Conservation (phyloP, 2,329 filamentous ascomycete genomes). For the Fusarium nematophilum region DNA sequence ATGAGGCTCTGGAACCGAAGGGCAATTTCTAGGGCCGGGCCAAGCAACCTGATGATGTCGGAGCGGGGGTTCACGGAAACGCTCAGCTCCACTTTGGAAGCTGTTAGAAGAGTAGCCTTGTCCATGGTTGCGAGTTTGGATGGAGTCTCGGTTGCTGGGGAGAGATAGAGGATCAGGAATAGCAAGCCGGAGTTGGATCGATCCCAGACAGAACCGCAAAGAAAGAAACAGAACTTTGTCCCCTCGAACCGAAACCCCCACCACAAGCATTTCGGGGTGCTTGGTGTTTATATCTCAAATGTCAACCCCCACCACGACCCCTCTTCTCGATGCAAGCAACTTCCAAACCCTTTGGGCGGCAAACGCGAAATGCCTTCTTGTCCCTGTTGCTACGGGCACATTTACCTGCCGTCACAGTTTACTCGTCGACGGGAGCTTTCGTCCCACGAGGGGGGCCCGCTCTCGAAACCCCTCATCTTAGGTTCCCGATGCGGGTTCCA, state of each 20-base stretch:
- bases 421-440: conserved; percentile 26
- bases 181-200: background rate
- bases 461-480: conserved; percentile 17
- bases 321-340: background rate
- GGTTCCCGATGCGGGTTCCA: conserved; percentile 18
- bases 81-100: conserved; percentile 50
- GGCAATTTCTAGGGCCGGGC: conserved; percentile 49
- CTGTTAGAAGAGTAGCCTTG: conserved; percentile 53
- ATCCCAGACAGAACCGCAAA: background rate
- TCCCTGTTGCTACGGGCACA: conserved; percentile 24
- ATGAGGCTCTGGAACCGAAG: conserved; percentile 51
- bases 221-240: conserved; percentile 14
- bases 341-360: conserved; percentile 16
- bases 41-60: conserved; percentile 47
- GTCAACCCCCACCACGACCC: conserved; percentile 17
- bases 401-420: conserved; percentile 23
- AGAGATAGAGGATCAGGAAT: background rate
- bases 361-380: conserved; percentile 24
- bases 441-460: conserved; percentile 26
- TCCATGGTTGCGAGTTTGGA: conserved; percentile 45
- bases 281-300: conserved; percentile 39
- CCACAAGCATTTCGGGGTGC: background rate
- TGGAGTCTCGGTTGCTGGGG: conserved; percentile 15
- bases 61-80: conserved; percentile 46
- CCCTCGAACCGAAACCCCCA: conserved; percentile 1